Evolutionary conservation across 2,329 filamentous ascomycete species (phyloP).

Genomic region (Curvularia lunata): DNA sequence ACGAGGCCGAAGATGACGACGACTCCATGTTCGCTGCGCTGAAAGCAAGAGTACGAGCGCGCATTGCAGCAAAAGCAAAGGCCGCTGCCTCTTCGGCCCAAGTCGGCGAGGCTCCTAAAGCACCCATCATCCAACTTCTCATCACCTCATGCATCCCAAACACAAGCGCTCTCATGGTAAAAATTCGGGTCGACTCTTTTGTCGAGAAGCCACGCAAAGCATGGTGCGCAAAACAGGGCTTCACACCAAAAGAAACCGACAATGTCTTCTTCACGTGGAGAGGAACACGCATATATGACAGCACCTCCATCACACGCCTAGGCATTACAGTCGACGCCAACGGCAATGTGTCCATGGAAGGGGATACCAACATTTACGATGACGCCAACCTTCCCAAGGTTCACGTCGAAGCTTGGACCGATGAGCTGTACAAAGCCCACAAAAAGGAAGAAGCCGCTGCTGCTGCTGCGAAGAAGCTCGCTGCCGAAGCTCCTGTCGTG

Average conservation of each 20-base stretch:
- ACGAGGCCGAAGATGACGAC: slow-evolving; percentile 36
- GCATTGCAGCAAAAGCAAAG: slow-evolving; percentile 29
- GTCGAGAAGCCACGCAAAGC: slow-evolving; percentile 70
- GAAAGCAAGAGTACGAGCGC: slow-evolving; percentile 34
- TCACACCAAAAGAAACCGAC: slow-evolving; percentile 57
- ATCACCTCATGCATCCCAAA: slow-evolving; percentile 71
- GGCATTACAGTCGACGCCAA: slow-evolving; percentile 58
- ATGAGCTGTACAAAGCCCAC: slow-evolving; percentile 63
- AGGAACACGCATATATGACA: slow-evolving; percentile 72
- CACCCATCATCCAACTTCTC: slow-evolving; percentile 64
- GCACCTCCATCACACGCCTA: slow-evolving; percentile 63
- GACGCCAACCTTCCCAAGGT: slow-evolving; percentile 61
- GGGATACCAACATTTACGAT: slow-evolving; percentile 59
- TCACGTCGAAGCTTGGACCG: slow-evolving; percentile 79
- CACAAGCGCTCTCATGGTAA: slow-evolving; percentile 67
- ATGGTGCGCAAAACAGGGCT: slow-evolving; percentile 71
- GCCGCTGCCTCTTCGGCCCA: slow-evolving; percentile 9
- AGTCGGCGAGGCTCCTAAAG: slow-evolving; percentile 14
- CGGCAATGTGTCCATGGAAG: slow-evolving; percentile 48
- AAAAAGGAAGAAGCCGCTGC: slow-evolving; percentile 49
- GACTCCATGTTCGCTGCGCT: slow-evolving; percentile 40
- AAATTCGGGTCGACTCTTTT: slow-evolving; percentile 69
- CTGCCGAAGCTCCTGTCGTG: slow-evolving; percentile 41
- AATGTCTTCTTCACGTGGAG: slow-evolving; percentile 81
- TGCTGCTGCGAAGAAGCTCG: slow-evolving; percentile 43